Evolutionary conservation across 2,329 filamentous ascomycete genomes (phyloP), one percentile per base, ranked within the genome.

Genomic region (Paracorniculantispora psalliotae): DNA sequence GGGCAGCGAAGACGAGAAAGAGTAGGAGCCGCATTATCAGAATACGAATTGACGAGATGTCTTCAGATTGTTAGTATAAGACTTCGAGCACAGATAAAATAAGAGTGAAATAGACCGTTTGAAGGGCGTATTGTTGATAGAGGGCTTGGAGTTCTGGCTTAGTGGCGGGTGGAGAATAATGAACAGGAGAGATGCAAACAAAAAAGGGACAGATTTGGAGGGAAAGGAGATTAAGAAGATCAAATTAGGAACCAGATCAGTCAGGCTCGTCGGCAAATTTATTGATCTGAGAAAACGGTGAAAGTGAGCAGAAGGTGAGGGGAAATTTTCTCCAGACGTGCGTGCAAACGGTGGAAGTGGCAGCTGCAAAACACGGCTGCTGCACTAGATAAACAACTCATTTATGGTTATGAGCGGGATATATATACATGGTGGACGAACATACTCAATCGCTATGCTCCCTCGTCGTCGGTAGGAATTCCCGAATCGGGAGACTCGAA

Each of bases 261-360:
- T n/a, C n/a, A n/a, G n/a, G 21, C 15, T 25, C 10, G 8, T 3
- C 28, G 7, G 1, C 17, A 21, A 12, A 28, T 28, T 49, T n/a
- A 30, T 57, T 19, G 23, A 17, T 13, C 10, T 41, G 8, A 13
- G 30, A 4, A 28, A 30, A 49, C 28, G 30, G 55, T 21, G 19
- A 56, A 57, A n/a, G 50, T 43, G 59, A 56, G 47, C 48, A 37
- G 25, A 37, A 44, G 23, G 44, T 57, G 46, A 57, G 33, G 41
- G 33, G 33, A 13, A 43, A n/a, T 43, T 57, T 57, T 57, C 44
- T 41, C 23, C n/a, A n/a, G n/a, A 2, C 25, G 26, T 23, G 35
- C 26, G 25, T 19, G 44, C 44, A 57, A 57, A 57, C 44, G 44
- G 44, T 21, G n/a, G n/a, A 19, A 54, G 51, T 54, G 25, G 39